Evolutionary conservation across 129 eudicot genomes (phyloP).

Genomic region (Scalesia atractyloides): DNA sequence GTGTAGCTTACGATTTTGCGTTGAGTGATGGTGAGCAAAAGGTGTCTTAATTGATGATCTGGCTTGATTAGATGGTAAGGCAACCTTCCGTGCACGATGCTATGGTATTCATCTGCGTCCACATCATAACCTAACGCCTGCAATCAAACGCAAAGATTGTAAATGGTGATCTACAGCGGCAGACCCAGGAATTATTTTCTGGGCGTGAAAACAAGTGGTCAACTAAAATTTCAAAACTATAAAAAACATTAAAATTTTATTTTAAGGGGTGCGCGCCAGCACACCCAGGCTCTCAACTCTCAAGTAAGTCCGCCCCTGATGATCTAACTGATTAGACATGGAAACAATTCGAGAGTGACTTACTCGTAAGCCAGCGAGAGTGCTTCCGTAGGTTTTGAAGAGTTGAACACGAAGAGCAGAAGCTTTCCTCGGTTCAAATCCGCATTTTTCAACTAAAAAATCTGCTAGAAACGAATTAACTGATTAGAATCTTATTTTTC

Average conservation of each 20-base stretch:
- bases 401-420: conserved; percentile 69
- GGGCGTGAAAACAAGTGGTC: no score
- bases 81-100: conserved; percentile 91
- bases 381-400: conserved; percentile 87
- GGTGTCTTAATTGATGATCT: conserved; percentile 63
- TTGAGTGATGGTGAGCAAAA: conserved; percentile 66
- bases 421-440: conserved; percentile 64
- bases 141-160: background rate
- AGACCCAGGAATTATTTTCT: no score
- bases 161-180: background rate
- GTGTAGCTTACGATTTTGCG: conserved; percentile 60
- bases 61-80: conserved; percentile 83
- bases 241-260: no score
- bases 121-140: conserved; percentile 76
- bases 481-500: background rate
- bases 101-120: conserved; percentile 77
- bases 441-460: conserved; percentile 74
- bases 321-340: background rate
- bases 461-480: conserved; percentile 33
- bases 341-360: background rate
- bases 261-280: no score
- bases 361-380: conserved; percentile 94
- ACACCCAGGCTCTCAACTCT: no score
- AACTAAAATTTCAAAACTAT: no score
- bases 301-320: no score